Base-by-base conservation (phyloP, 116 monocot genomes). In the Iris pallida region DNA sequence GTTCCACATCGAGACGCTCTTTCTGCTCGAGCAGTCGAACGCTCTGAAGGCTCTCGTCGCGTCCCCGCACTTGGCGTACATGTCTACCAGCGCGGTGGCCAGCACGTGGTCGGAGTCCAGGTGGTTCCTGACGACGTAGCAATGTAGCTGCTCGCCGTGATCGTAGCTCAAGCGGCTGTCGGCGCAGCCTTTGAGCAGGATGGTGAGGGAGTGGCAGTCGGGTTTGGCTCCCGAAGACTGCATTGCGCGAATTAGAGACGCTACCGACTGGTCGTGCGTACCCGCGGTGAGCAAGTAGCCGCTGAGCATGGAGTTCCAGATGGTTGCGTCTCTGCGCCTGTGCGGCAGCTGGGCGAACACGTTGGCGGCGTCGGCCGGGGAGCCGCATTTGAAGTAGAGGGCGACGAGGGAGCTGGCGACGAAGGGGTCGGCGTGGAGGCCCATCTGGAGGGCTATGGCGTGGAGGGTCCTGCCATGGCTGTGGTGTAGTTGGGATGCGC, bases 351-450 rank as follows among this genome's bases (percentile, higher is more conserved):
- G 52, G 11, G n/a, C 63, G 19, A 87, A 87, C 74, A 80, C 61
- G 3, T 77, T 16, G 61, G 6, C 7, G 59, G 82, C 82, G 14
- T 82, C 64, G 8, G 7, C 0, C 9, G 82, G 68, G 14, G 16
- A 55, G 11, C 57, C 71, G 51, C 80, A 83, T 68, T 68, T 67
- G 16, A 55, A 70, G 15, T 82, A 80, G 44, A 77, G 47, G 42
- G 20, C 57, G 68, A 82, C 68, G 54, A 82, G 74, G 66, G 86
- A 82, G 56, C 77, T 77, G 55, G 77, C 79, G 42, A 87, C 71
- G 67, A 61, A 79, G 9, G 61, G 68, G 49, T 87, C 82, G 45
- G 19, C 74, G 15, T 74, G 73, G 54, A 87, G 77, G 5, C 76
- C 80, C 47, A 71, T 44, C 19, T 66, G 71, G 63, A 87, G 5